Evolutionary conservation across 306 rosid genomes (phyloP), one percentile per base, ranked within the genome.

Genomic region (Clitoria ternatea): DNA sequence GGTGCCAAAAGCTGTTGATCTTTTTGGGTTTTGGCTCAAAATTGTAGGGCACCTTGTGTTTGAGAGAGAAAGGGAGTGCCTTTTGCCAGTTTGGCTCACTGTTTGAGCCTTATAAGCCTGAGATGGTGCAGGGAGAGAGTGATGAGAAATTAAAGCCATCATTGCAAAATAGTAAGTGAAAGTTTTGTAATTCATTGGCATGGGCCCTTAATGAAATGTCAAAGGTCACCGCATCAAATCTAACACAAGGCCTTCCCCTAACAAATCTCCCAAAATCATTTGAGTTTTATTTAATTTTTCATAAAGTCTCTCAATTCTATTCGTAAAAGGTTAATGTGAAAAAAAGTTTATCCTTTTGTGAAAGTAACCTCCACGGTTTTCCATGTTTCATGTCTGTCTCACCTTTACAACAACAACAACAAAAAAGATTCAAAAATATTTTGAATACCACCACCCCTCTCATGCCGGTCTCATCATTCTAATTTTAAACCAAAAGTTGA

Each of bases 241-340:
- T 54, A 53, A 71, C 61, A 61, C 18, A 73, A 66, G 74, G 81
- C 77, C 45, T 73, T 76, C 78, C 85, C 80, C 74, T 40, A 36
- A 33, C 57, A 84, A 77, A 89, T 87, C 87, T 77, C 84, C 67
- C 89, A 87, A 84, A 89, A 83, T 89, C 89, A 83, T 81, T 84
- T 70, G 64, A 29, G 29, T 68, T 73, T 79, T 57, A 53, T 82
- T 70, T 66, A 73, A 47, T 36, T 23, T 50, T 56, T 0, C 2
- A 73, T 53, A 60, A 73, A 69, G 72, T 79, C 30, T 48, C 42
- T 37, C 36, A 30, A 42, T 54, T 69, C 71, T 65, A 72, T 7
- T 63, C n/a, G n/a, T n/a, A n/a, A n/a, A n/a, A n/a, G n/a, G n/a
- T n/a, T 40, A 62, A 47, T 36, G 70, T 36, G n/a, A n/a, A 39